phyloP scores from a whole-genome alignment of 2,329 filamentous ascomycete genomes.

The Pseudophaeomoniella oleicola region DNA sequence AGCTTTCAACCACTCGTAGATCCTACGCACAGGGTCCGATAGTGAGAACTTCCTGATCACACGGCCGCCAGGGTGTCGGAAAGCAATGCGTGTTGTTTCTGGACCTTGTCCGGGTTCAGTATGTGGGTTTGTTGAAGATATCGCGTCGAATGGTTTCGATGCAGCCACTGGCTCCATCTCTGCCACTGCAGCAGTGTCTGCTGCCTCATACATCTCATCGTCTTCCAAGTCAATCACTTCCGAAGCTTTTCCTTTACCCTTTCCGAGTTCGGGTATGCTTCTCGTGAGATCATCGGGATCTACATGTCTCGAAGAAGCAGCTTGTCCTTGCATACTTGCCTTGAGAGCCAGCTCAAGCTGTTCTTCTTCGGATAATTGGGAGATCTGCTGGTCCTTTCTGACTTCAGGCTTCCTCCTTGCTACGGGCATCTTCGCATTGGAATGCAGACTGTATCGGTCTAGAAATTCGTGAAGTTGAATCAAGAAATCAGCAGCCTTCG shows the following conservation, averaged over 20 bases:
- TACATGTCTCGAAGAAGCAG: conserved; percentile 20
- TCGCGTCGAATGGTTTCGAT: conserved; percentile 46
- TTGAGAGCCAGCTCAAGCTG: conserved; percentile 90
- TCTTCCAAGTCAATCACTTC: conserved; percentile 23
- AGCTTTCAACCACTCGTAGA: conserved; percentile 96
- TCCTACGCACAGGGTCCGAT: conserved; percentile 59
- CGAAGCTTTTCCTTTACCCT: conserved; percentile 39
- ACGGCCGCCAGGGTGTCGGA: conserved; percentile 70
- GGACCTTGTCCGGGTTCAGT: conserved; percentile 60
- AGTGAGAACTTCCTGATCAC: conserved; percentile 76
- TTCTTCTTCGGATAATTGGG: conserved; percentile 89
- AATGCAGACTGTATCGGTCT: conserved; percentile 85
- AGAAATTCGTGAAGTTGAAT: conserved; percentile 89
- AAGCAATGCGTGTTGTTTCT: conserved; percentile 77
- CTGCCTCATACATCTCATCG: conserved; percentile 21
- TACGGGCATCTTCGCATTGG: conserved; percentile 84
- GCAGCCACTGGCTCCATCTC: conserved; percentile 19
- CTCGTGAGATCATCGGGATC: conserved; percentile 86
- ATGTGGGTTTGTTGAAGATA: conserved; percentile 60
- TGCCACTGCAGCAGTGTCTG: conserved; percentile 13
- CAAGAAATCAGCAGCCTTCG: conserved; percentile 64
- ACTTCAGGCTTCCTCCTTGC: conserved; percentile 60
- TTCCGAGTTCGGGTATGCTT: conserved; percentile 32
- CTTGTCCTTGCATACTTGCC: conserved; percentile 59
- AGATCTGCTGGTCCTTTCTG: conserved; percentile 57